Conservation (phyloP, 768 basidiomycete species). For the Lentinus brumalis region DNA sequence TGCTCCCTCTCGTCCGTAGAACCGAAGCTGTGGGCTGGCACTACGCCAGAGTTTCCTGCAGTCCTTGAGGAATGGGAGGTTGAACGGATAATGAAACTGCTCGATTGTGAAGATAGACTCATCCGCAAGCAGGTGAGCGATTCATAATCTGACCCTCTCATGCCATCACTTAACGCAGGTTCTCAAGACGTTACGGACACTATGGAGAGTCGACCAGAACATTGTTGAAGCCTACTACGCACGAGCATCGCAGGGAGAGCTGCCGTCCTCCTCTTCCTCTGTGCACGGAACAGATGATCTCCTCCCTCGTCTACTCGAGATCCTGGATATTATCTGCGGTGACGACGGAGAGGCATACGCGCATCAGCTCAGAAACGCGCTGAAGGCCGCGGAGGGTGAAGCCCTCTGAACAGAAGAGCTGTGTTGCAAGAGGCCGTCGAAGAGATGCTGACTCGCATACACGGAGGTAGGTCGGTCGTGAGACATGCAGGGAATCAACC, state of each 20-base stretch:
- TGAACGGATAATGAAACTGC: slow-evolving; percentile 65
- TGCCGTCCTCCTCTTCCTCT: slow-evolving; percentile 31
- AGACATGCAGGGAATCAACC: not conserved
- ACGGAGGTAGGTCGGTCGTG: slow-evolving; percentile 43
- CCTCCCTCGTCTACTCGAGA: slow-evolving; percentile 53
- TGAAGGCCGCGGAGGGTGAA: slow-evolving; percentile 40
- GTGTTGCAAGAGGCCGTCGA: slow-evolving; percentile 64
- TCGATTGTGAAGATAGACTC: slow-evolving; percentile 59
- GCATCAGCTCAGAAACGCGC: slow-evolving; percentile 44
- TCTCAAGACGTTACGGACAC: slow-evolving; percentile 58
- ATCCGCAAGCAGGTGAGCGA: slow-evolving; percentile 62
- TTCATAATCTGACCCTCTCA: not conserved
- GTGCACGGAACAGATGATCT: slow-evolving; percentile 42
- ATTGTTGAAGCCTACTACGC: slow-evolving; percentile 61
- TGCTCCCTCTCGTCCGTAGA: slow-evolving; percentile 62
- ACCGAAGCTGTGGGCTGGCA: slow-evolving; percentile 70
- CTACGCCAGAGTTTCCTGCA: slow-evolving; percentile 46
- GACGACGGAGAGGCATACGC: slow-evolving; percentile 64
- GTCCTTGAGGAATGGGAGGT: slow-evolving; percentile 75
- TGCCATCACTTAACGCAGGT: not conserved
- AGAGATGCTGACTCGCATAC: slow-evolving; percentile 50
- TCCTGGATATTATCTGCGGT: slow-evolving; percentile 47
- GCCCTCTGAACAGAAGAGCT: slow-evolving; percentile 32
- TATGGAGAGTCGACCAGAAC: slow-evolving; percentile 56
- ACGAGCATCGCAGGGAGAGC: slow-evolving; percentile 42